phyloP scores from a whole-genome alignment of 1,284 basidiomycete genomes.

The Sanghuangporus baumii region DNA sequence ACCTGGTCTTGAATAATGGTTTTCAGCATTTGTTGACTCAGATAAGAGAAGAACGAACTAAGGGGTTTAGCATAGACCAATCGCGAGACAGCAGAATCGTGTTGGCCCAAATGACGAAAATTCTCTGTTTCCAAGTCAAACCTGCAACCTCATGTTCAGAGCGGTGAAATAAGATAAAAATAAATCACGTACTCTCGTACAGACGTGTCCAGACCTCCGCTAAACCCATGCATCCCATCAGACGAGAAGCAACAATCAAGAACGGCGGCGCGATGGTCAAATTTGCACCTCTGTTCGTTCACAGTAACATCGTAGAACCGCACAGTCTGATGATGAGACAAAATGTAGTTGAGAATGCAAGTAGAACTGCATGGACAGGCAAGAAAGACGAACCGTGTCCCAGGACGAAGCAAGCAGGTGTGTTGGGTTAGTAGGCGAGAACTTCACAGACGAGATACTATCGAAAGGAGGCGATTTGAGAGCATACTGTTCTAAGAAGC shows the following conservation, averaged over 20 bases:
- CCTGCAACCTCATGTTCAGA: constrained; percentile 29
- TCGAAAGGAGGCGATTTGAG: constrained; percentile 78
- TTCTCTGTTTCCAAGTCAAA: constrained; percentile 60
- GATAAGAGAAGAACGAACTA: constrained; percentile 36
- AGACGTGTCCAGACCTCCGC: constrained; percentile 72
- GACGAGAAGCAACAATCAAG: constrained; percentile 55
- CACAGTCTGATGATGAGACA: constrained; percentile 47
- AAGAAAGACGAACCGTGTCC: constrained; percentile 61
- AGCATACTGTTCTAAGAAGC: constrained; percentile 32
- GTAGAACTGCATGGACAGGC: constrained; percentile 2
- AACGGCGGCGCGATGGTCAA: constrained; percentile 73
- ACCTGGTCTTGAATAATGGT: constrained; percentile 48
- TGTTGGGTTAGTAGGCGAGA: constrained; percentile 74
- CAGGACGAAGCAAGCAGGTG: constrained; percentile 79
- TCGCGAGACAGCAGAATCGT: constrained; percentile 59
- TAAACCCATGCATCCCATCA: constrained; percentile 60
- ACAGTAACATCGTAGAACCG: constrained; percentile 62
- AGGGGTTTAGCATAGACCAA: constrained; percentile 51
- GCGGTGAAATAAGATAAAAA: background rate
- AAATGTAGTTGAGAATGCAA: constrained; percentile 1
- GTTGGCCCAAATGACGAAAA: constrained; percentile 58
- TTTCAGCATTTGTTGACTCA: background rate
- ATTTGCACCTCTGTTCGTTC: constrained; percentile 66
- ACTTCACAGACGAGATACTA: constrained; percentile 74
- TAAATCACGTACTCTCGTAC: constrained; percentile 53